A percentile compares a stretch with the other conserved stretches of the same genome.
phyloP scores from a whole-genome alignment of 1,284 basidiomycete species.

The Sutorius eximius region DNA sequence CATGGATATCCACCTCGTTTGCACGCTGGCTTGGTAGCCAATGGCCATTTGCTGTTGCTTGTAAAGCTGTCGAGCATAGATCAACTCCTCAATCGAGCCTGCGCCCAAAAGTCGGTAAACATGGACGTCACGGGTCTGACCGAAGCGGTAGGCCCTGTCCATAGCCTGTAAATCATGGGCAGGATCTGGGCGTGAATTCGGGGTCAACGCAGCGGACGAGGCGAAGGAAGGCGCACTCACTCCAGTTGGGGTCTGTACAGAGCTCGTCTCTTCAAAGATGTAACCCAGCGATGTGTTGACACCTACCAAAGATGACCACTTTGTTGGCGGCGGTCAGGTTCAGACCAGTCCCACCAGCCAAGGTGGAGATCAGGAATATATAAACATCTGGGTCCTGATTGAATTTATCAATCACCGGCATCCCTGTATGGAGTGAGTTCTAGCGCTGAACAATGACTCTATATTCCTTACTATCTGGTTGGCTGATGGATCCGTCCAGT shows the following conservation, averaged over 20 bases:
- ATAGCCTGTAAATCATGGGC: constrained; percentile 86
- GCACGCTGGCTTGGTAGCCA: constrained; percentile 78
- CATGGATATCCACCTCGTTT: constrained; percentile 55
- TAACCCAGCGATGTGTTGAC: not conserved
- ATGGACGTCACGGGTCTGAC: constrained; percentile 82
- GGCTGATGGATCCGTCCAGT: constrained; percentile 72
- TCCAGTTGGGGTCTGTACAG: constrained; percentile 83
- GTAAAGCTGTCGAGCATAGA: constrained; percentile 84
- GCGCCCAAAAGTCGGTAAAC: constrained; percentile 85
- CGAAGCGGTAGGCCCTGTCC: constrained; percentile 88
- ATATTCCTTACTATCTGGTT: constrained; percentile 54
- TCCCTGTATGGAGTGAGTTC: constrained; percentile 49
- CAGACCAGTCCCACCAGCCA: constrained; percentile 75
- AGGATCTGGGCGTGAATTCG: constrained; percentile 53
- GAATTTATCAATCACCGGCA: constrained; percentile 80
- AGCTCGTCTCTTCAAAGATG: not conserved
- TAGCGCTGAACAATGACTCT: not conserved
- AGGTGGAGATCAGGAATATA: constrained; percentile 78
- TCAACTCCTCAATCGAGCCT: constrained; percentile 83
- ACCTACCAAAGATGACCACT: constrained; percentile 81
- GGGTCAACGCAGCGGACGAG: not conserved
- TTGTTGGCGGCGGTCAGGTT: constrained; percentile 80
- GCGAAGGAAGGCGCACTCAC: constrained; percentile 43
- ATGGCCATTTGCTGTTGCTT: constrained; percentile 90
- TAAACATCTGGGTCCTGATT: constrained; percentile 72